A percentile compares a stretch with the other conserved stretches of the same genome.
These are phyloP conservation scores for Suillus hirtellus DNA, from an alignment of 768 basidiomycete species.

Conservation along the genomic window DNA sequence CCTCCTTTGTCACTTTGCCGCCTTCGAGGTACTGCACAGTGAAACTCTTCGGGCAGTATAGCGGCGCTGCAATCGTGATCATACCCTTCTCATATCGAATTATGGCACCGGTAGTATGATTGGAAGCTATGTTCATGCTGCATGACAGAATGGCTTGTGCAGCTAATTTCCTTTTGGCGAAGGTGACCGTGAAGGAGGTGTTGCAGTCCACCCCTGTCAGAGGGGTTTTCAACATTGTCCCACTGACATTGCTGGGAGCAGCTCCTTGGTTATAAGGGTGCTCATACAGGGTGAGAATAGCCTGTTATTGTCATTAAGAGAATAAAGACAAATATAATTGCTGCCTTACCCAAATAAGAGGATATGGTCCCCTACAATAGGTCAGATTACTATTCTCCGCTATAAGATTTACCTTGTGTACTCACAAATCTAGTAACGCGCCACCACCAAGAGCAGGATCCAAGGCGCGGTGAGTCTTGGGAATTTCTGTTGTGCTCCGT, in stretches of 20 bases:
- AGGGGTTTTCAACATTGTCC: conserved; percentile 76
- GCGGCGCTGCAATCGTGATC: conserved; percentile 63
- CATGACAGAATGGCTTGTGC: conserved; percentile 76
- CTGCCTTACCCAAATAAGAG: conserved; percentile 65
- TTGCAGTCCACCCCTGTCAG: conserved; percentile 77
- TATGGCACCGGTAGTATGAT: conserved; percentile 53
- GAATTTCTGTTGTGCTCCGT: conserved; percentile 47
- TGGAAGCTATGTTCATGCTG: conserved; percentile 55
- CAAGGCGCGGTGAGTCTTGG: conserved; percentile 71
- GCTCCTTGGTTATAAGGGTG: conserved; percentile 67
- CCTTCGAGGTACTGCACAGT: conserved; percentile 61
- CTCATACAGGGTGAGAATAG: conserved; percentile 78
- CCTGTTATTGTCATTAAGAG: conserved; percentile 40
- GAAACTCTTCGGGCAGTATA: conserved; percentile 67
- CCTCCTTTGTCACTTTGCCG: conserved; percentile 54
- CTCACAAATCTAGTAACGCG: conserved; percentile 80
- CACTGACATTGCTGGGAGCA: conserved; percentile 58
- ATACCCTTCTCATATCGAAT: conserved; percentile 77
- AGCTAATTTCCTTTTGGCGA: conserved; percentile 46
- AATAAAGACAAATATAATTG: conserved; percentile 17
- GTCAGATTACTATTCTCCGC: conserved; percentile 8
- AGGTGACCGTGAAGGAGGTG: conserved; percentile 75
- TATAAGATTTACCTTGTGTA: conserved; percentile 10
- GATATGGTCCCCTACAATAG: conserved; percentile 71
- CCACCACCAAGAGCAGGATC: conserved; percentile 82